Evolutionary conservation across 2,329 filamentous ascomycete genomes (phyloP).

Genomic region (Fusarium temperatum): DNA sequence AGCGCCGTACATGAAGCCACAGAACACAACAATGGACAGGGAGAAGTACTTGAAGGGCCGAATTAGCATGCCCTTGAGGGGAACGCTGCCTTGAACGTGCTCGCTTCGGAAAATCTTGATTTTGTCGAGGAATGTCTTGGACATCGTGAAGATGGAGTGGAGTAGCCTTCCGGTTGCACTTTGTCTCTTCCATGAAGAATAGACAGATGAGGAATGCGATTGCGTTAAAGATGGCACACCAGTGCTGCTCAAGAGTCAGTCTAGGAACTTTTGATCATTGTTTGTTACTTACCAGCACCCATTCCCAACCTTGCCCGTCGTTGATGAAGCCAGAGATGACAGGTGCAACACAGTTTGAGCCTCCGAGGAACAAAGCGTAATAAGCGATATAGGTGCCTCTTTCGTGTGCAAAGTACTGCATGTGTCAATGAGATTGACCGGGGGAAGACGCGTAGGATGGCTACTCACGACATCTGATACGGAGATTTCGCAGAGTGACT

Average conservation of each 20-base stretch:
- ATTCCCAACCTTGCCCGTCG: background rate
- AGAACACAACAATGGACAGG: background rate
- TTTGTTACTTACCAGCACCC: background rate
- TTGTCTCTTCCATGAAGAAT: background rate
- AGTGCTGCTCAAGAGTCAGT: background rate
- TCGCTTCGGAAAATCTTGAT: background rate
- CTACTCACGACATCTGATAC: background rate
- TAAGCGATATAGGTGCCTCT: background rate
- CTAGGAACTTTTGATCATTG: accelerated
- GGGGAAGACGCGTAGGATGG: too few species aligned
- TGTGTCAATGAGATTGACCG: too few species aligned
- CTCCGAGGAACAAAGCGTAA: background rate
- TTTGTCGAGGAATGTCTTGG: background rate
- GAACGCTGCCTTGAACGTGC: background rate
- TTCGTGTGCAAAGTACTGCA: background rate
- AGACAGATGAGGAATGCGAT: background rate
- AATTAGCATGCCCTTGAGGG: background rate
- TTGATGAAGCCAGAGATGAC: background rate
- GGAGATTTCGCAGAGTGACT: background rate
- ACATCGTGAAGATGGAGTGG: background rate
- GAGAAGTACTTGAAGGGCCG: background rate
- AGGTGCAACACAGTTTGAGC: background rate
- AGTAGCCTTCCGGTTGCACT: background rate
- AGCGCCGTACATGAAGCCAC: background rate
- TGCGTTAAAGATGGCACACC: background rate